Percentiles rank a stretch among this genome's conserved stretches.
phyloP scores from a whole-genome alignment of 805 yeast species.

The Spathaspora girioi region DNA sequence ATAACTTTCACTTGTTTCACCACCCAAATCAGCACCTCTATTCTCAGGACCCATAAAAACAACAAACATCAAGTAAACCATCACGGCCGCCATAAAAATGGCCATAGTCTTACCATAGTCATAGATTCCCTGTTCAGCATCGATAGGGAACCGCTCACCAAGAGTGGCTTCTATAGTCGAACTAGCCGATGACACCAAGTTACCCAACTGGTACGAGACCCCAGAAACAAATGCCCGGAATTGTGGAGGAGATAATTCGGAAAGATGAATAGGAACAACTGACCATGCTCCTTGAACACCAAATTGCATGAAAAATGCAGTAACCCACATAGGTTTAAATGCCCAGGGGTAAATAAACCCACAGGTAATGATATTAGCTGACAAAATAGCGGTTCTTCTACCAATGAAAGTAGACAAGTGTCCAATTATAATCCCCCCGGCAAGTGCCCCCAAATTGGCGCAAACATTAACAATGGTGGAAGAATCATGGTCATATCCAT shows the following conservation, averaged over 20 bases:
- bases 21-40: slow-evolving; percentile 19
- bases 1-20: slow-evolving; percentile 10
- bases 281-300: slow-evolving; percentile 78
- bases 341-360: slow-evolving; percentile 64
- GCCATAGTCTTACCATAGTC: slow-evolving; percentile 71
- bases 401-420: slow-evolving; percentile 58
- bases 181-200: slow-evolving; percentile 67
- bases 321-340: slow-evolving; percentile 19
- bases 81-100: slow-evolving; percentile 62
- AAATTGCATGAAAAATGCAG: slow-evolving; percentile 54
- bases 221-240: slow-evolving; percentile 64
- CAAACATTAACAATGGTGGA: slow-evolving; percentile 60
- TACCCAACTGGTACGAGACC: slow-evolving; percentile 66
- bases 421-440: slow-evolving; percentile 62
- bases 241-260: slow-evolving; percentile 51
- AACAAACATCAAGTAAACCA: slow-evolving; percentile 47
- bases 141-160: slow-evolving; percentile 57
- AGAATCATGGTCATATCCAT: slow-evolving; percentile 40
- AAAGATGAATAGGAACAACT: slow-evolving; percentile 60
- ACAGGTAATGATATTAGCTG: slow-evolving; percentile 52
- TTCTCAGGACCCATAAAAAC: slow-evolving; percentile 62
- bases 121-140: slow-evolving; percentile 23
- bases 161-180: slow-evolving; percentile 67
- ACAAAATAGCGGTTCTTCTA: slow-evolving; percentile 53
- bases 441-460: slow-evolving; percentile 63